Evolutionary conservation across 331 rosid genomes (phyloP), one percentile per base, ranked within the genome.

Genomic region (Arachis monticola): DNA sequence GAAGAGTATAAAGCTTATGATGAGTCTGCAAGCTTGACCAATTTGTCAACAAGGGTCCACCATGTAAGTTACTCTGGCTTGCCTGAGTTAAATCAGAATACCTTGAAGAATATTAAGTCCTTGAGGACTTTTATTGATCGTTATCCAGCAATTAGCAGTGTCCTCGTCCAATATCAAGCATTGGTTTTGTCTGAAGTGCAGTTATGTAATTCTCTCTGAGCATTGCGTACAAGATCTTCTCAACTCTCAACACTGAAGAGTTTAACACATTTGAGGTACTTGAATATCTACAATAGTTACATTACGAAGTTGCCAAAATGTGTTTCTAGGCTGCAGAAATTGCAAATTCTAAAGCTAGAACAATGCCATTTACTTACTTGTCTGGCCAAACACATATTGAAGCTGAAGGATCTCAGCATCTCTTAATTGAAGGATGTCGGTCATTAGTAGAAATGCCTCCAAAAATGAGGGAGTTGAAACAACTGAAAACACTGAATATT

Each of bases 291-390:
- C n/a, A n/a, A n/a, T n/a, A n/a, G n/a, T n/a, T n/a, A n/a, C n/a
- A n/a, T n/a, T n/a, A n/a, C n/a, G n/a, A n/a, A n/a, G n/a, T n/a
- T n/a, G n/a, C n/a, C n/a, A n/a, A n/a, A 58, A 2, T 58, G 7
- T 22, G 46, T 71, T 44, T 27, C 58, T 7, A 6, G 9, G 32
- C 7, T 71, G 10, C 56, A 30, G 30, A 58, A 58, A 45, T 45
- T 71, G 55, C 76, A 71, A 71, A 58, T 8, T 6, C 10, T 71
- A 30, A 71, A 71, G 12, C 42, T 58, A 12, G 6, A 44, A 56
- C 0, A 3, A 0, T 71, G 56, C 6, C 0, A 0, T 0, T 0
- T 0, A 0, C 76, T 27, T 57, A 0, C 1, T 44, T 10, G 3
- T 0, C 46, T 71, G 5, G n/a, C n/a, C n/a, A n/a, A n/a, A n/a